Base-by-base conservation (phyloP, 2,329 filamentous ascomycete genomes). In the Fusarium sp. region DNA sequence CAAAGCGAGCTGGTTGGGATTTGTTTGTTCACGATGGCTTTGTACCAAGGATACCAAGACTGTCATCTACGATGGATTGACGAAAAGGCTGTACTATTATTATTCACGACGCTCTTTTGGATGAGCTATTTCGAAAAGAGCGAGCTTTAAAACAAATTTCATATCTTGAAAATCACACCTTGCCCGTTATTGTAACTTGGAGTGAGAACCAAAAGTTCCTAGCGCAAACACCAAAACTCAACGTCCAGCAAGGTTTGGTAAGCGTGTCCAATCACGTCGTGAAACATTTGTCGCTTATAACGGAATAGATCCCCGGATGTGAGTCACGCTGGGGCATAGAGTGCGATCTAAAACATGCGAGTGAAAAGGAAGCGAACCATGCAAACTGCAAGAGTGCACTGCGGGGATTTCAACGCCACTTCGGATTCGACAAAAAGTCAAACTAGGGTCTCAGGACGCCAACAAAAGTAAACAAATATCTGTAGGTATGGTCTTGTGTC, bases 61-160 rank as follows among this genome's bases (percentile, higher is more conserved):
- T 76, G 71, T 72, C 57, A 70, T 67, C 60, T 70, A 44, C 44
- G 61, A 67, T n/a, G 61, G 57, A 72, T 59, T 60, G 60, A 29
- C 41, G 53, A 62, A 62, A 63, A 69, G 48, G 44, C 24, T 78
- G 74, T 77, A 78, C 67, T 67, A 72, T 45, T 74, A 73, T 44
- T 72, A 78, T 77, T 77, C 75, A 75, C 65, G 55, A 75, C 73
- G 61, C 69, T 78, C 69, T 51, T 68, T 76, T 62, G 46, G 37
- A 57, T 34, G 41, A 60, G 58, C 55, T 56, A 61, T 57, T 58
- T 63, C 53, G 49, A 67, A 65, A 27, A 67, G 56, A 55, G 47
- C 53, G 44, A 63, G 42, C 47, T 52, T 66, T 51, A 42, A 63
- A 65, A 53, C 44, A 29, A 29, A 51, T 7, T 57, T 54, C 14